Evolutionary conservation across 2,329 filamentous ascomycete genomes (phyloP).

Genomic region (Diaporthe ampelina): DNA sequence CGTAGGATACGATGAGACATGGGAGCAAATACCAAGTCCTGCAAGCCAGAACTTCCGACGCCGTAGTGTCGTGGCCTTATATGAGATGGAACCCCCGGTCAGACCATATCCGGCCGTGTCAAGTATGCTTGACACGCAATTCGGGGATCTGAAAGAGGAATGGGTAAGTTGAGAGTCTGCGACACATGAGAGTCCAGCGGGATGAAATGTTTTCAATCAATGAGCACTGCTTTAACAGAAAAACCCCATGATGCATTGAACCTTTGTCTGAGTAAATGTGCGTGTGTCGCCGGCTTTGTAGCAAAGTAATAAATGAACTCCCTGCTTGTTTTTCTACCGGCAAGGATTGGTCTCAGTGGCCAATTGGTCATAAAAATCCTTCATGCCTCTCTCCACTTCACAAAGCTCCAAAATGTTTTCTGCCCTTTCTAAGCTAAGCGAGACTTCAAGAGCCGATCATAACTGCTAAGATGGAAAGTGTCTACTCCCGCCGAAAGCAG

Average conservation of each 20-base stretch:
- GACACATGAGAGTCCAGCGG: background rate
- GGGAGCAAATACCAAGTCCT: constrained; percentile 19
- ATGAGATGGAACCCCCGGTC: constrained; percentile 17
- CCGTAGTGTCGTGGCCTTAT: constrained; percentile 12
- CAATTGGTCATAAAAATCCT: background rate
- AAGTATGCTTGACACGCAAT: constrained; percentile 13
- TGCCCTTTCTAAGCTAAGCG: too few species aligned
- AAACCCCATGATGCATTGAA: background rate
- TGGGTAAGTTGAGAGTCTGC: background rate
- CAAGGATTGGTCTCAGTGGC: too few species aligned
- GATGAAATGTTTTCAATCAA: background rate
- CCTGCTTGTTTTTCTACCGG: too few species aligned
- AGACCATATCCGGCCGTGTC: constrained; percentile 21
- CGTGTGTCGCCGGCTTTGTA: too few species aligned
- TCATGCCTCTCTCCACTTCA: background rate
- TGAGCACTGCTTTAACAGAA: background rate
- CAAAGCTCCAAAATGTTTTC: background rate
- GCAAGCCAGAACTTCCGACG: background rate
- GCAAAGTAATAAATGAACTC: background rate
- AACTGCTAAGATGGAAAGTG: background rate
- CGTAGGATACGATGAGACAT: background rate
- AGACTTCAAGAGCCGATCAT: background rate
- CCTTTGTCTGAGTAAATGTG: background rate
- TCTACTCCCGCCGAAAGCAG: background rate
- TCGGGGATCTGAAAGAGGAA: constrained; percentile 8